phyloP scores from a whole-genome alignment of 495 filamentous ascomycete genomes.

The Stereocaulon alpinum region DNA sequence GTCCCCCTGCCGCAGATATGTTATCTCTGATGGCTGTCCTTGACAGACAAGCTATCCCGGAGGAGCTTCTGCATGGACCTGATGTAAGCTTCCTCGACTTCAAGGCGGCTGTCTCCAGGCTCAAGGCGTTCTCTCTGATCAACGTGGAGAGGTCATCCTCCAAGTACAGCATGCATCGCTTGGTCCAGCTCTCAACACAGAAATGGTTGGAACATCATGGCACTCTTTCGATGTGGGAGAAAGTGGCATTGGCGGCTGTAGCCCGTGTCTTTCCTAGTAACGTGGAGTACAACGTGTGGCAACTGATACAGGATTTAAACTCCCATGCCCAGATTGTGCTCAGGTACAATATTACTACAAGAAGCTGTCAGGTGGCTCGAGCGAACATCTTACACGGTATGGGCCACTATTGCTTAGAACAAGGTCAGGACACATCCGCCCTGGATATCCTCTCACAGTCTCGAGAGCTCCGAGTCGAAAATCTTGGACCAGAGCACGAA shows the following conservation, averaged over 20 bases:
- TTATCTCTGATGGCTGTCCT: constrained; percentile 37
- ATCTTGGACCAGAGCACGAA: constrained; percentile 13
- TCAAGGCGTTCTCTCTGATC: constrained; percentile 24
- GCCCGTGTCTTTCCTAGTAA: constrained; percentile 4
- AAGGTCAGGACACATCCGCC: constrained; percentile 12
- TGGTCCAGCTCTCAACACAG: constrained; percentile 24
- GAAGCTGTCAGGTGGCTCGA: neutral
- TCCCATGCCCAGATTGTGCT: constrained; percentile 14
- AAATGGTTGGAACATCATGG: constrained; percentile 18
- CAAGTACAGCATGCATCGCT: constrained; percentile 20
- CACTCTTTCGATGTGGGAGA: constrained; percentile 9
- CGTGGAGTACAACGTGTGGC: constrained; percentile 12
- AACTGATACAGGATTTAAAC: constrained; percentile 7
- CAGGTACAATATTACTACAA: constrained; percentile 1
- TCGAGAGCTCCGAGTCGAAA: constrained; percentile 9
- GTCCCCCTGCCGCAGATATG: constrained; percentile 26
- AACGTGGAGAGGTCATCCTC: constrained; percentile 10
- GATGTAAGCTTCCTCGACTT: constrained; percentile 17
- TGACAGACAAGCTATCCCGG: constrained; percentile 32
- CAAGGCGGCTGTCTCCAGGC: constrained; percentile 13
- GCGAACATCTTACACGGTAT: constrained; percentile 16
- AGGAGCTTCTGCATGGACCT: constrained; percentile 19
- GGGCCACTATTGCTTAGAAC: constrained; percentile 13
- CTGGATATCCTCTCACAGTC: constrained; percentile 8
- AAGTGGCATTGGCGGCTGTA: constrained; percentile 12